These are phyloP conservation scores for Irpex sp. DNA, from an alignment of 1,284 basidiomycete genomes.

Conservation along the genomic window DNA sequence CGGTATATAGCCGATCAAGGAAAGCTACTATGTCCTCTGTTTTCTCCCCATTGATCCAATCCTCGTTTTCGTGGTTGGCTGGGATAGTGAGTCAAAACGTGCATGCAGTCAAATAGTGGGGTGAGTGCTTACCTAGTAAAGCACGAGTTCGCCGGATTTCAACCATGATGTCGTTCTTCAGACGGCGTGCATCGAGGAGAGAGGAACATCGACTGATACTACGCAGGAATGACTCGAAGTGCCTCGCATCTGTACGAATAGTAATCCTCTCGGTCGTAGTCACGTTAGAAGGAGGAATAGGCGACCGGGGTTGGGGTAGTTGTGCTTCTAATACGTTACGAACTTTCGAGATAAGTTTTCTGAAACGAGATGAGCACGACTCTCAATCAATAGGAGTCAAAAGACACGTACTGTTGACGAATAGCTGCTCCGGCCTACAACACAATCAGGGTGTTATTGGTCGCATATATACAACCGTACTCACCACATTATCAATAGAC, in stretches of 20 bases:
- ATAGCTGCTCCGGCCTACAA: slow-evolving; percentile 81
- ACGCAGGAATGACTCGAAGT: slow-evolving; percentile 87
- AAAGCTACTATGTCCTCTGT: slow-evolving; percentile 85
- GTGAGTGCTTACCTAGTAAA: slow-evolving; percentile 50
- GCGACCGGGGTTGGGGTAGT: slow-evolving; percentile 50
- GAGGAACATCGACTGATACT: slow-evolving; percentile 82
- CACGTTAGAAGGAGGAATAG: slow-evolving; percentile 30
- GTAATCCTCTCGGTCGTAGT: slow-evolving; percentile 66
- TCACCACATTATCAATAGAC: slow-evolving; percentile 84
- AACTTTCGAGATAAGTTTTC: slow-evolving; percentile 81
- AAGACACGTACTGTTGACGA: slow-evolving; percentile 73
- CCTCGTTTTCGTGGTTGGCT: slow-evolving; percentile 82
- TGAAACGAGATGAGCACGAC: slow-evolving; percentile 23
- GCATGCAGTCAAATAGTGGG: not conserved
- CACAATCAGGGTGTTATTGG: slow-evolving; percentile 14
- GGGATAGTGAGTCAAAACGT: not conserved
- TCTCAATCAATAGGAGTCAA: no score
- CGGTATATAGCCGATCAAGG: slow-evolving; percentile 83
- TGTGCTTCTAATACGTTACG: slow-evolving; percentile 80
- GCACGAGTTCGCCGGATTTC: slow-evolving; percentile 81
- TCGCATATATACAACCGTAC: slow-evolving; percentile 23
- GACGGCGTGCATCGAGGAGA: slow-evolving; percentile 81
- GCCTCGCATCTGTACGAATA: slow-evolving; percentile 69
- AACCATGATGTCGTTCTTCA: slow-evolving; percentile 86
- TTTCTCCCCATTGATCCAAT: slow-evolving; percentile 79